phyloP scores from a whole-genome alignment of 306 rosid genomes.

The Canavalia ensiformis region DNA sequence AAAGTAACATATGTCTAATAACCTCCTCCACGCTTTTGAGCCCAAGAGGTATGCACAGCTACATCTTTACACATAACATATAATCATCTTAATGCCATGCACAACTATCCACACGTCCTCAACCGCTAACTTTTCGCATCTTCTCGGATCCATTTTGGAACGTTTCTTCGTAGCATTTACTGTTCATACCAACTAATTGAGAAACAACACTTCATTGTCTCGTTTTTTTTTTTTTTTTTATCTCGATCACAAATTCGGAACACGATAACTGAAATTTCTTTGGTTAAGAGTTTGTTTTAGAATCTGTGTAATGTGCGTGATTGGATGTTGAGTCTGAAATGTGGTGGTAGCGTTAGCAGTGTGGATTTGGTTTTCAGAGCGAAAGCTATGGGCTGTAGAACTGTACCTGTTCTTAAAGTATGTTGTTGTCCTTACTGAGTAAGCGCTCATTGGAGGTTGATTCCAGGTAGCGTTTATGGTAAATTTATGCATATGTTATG shows the following conservation, averaged over 20 bases:
- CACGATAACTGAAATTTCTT: slow-evolving; percentile 20
- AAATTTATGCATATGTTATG: not conserved
- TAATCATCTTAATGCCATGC: not conserved
- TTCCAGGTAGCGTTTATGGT: slow-evolving; percentile 70
- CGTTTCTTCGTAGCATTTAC: slow-evolving; percentile 41
- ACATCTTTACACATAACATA: not conserved
- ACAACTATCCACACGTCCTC: slow-evolving; percentile 53
- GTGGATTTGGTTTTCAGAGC: slow-evolving; percentile 49
- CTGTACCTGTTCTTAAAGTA: slow-evolving; percentile 67
- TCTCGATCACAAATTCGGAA: not conserved
- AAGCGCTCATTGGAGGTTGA: slow-evolving; percentile 94
- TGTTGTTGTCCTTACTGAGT: slow-evolving; percentile 99
- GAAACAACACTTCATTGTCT: not conserved
- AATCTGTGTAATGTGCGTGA: slow-evolving; percentile 31
- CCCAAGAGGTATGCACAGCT: slow-evolving; percentile 58
- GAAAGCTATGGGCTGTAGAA: slow-evolving; percentile 77
- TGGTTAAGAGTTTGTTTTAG: slow-evolving; percentile 20
- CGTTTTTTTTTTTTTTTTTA: not conserved
- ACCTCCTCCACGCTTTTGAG: slow-evolving; percentile 55
- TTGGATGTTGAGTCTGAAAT: slow-evolving; percentile 52
- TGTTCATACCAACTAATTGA: not conserved
- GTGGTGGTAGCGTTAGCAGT: slow-evolving; percentile 51
- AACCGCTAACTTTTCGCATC: slow-evolving; percentile 45
- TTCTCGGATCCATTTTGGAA: slow-evolving; percentile 52
- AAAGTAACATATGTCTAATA: too few species aligned